Evolutionary conservation across 2,329 filamentous ascomycete species (phyloP).

Genomic region (Ophiobolus disseminans): DNA sequence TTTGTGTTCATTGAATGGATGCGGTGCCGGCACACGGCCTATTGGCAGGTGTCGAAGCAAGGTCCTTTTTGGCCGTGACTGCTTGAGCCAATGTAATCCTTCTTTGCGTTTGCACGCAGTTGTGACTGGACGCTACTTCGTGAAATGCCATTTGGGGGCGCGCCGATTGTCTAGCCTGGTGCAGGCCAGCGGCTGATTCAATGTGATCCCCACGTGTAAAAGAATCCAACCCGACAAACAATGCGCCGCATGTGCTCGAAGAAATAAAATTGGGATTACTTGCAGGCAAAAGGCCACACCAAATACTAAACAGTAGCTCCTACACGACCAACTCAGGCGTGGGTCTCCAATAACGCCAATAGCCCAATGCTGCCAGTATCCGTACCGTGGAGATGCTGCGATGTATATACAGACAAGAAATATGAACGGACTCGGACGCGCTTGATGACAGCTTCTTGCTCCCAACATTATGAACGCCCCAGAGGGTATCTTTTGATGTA

Average conservation of each 20-base stretch:
- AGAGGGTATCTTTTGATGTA: conserved; percentile 14
- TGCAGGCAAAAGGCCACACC: background rate
- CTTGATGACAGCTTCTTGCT: conserved; percentile 26
- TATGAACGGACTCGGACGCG: conserved; percentile 22
- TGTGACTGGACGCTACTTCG: no score
- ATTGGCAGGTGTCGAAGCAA: no score
- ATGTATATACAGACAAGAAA: conserved; percentile 33
- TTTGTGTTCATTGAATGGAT: background rate
- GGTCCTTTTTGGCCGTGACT: no score
- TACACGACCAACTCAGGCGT: conserved; percentile 4
- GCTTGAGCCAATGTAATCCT: no score
- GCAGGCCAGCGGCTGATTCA: no score
- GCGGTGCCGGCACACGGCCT: background rate
- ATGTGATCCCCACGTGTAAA: no score
- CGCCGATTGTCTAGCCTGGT: no score
- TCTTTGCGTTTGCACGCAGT: no score
- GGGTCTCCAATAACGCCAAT: conserved; percentile 25
- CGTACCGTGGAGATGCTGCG: conserved; percentile 19
- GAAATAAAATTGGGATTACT: background rate
- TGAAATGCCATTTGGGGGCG: no score
- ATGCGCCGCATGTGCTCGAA: no score
- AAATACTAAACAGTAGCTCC: background rate
- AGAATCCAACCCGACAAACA: no score
- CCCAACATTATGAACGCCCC: conserved; percentile 25
- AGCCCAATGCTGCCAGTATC: conserved; percentile 26